A percentile compares a stretch with the other conserved stretches of the same genome.
phyloP scores from a whole-genome alignment of 2,329 filamentous ascomycete species.

The Aschersonia sp. region DNA sequence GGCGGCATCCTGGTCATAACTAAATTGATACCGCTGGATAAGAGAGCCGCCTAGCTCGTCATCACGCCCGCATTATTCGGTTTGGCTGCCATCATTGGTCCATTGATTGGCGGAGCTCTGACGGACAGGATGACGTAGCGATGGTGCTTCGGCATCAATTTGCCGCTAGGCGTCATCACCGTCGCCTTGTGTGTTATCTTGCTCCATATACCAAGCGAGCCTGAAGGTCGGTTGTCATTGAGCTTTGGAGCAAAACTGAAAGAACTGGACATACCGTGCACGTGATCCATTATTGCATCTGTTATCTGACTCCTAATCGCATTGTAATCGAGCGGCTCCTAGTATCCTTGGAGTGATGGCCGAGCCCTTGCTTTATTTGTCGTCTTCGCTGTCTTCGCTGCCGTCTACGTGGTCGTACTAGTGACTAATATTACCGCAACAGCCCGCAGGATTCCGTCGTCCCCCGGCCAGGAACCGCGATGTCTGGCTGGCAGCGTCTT shows the following conservation, averaged over 20 bases:
- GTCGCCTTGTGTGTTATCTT: slow-evolving; percentile 30
- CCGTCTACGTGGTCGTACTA: slow-evolving; percentile 32
- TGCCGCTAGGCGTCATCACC: slow-evolving; percentile 32
- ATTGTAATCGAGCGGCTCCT: slow-evolving; percentile 40
- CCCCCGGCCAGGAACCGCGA: neutral
- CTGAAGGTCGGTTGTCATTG: slow-evolving; percentile 16
- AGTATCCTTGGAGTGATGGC: slow-evolving; percentile 31
- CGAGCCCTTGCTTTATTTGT: slow-evolving; percentile 36
- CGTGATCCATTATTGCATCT: slow-evolving; percentile 33
- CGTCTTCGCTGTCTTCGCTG: slow-evolving; percentile 28
- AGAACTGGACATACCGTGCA: slow-evolving; percentile 34
- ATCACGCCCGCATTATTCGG: slow-evolving; percentile 41
- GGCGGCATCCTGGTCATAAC: slow-evolving; percentile 29
- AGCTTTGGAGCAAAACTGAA: slow-evolving; percentile 22
- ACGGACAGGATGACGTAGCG: slow-evolving; percentile 34
- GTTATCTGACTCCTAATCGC: slow-evolving; percentile 39
- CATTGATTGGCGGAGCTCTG: slow-evolving; percentile 34
- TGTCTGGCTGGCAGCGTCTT: neutral
- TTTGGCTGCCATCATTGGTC: slow-evolving; percentile 35
- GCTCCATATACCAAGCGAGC: slow-evolving; percentile 20
- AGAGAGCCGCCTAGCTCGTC: slow-evolving; percentile 38
- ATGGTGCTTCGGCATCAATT: slow-evolving; percentile 36
- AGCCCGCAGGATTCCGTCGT: neutral
- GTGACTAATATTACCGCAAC: neutral
- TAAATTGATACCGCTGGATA: slow-evolving; percentile 31